These are phyloP conservation scores for Trichoderma koningii DNA, from an alignment of 2,329 filamentous ascomycete genomes.

Conservation along the genomic window DNA sequence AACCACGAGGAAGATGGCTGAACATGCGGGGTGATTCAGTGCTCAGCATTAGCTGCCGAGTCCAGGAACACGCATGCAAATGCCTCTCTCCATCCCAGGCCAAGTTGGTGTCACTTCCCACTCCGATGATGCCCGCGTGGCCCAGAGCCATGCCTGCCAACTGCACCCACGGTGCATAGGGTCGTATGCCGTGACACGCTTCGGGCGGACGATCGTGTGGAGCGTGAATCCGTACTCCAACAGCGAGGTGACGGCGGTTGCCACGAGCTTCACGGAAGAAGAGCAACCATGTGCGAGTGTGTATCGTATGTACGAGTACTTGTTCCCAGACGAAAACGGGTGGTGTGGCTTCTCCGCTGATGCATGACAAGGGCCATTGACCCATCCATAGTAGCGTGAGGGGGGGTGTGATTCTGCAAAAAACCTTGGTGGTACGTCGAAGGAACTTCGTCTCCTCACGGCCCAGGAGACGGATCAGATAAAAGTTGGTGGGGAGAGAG, in stretches of 20 bases:
- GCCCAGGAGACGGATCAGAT: conserved; percentile 21
- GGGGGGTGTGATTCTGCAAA: background rate
- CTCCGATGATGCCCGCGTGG: conserved; percentile 14
- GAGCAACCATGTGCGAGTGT: background rate
- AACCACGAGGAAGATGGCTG: background rate
- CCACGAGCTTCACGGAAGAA: background rate
- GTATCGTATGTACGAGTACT: background rate
- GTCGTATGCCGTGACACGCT: background rate
- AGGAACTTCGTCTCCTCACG: background rate
- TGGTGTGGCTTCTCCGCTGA: conserved; percentile 2
- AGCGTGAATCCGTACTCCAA: background rate
- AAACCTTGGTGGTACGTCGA: conserved; percentile 4
- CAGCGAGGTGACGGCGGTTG: background rate
- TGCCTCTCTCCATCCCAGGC: background rate
- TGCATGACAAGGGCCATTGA: background rate
- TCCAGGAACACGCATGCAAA: conserved; percentile 4
- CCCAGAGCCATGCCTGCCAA: background rate
- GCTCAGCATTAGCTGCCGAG: background rate
- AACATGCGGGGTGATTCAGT: background rate
- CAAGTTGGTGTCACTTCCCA: background rate
- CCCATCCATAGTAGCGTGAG: background rate
- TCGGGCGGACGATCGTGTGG: background rate
- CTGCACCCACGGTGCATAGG: background rate
- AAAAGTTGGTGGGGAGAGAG: conserved; percentile 10
- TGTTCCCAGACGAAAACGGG: background rate